These are phyloP conservation scores for Hypseocharis bilobata DNA, from an alignment of 441 rosid genomes.

Conservation along the genomic window DNA sequence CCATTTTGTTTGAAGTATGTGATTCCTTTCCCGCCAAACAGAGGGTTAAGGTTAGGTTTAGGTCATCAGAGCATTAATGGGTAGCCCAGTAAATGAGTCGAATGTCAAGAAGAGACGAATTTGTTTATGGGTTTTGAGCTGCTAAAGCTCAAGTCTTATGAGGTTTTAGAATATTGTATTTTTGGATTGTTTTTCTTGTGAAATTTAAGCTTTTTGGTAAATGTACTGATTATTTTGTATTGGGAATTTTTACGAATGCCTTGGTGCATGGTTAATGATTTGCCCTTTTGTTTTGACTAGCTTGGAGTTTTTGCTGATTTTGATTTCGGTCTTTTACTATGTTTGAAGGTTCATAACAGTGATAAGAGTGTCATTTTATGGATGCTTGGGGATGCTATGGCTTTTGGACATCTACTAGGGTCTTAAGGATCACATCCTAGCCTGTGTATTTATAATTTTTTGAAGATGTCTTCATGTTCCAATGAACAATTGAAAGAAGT, in stretches of 20 bases:
- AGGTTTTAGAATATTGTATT: not conserved
- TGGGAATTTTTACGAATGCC: not conserved
- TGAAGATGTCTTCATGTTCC: slow-evolving; percentile 11
- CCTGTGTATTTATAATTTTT: not conserved
- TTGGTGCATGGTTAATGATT: not conserved
- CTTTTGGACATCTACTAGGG: not conserved
- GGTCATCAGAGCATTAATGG: not conserved
- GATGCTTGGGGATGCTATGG: slow-evolving; percentile 1
- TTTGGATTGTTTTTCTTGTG: too few relatives aligned
- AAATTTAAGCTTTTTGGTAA: too few relatives aligned
- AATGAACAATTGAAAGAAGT: slow-evolving; percentile 22
- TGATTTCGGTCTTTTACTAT: not conserved
- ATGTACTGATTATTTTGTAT: too few relatives aligned
- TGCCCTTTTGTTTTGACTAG: not conserved
- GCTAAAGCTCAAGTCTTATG: not conserved
- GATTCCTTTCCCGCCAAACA: not conserved
- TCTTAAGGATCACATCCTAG: not conserved
- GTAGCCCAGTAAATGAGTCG: not conserved
- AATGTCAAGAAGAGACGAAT: not conserved
- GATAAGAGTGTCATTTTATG: not conserved
- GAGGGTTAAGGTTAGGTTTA: not conserved
- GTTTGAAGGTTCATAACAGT: not conserved
- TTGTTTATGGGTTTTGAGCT: not conserved
- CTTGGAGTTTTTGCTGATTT: slow-evolving; percentile 2
- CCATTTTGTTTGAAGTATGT: not conserved